Base-by-base conservation (phyloP, 2,329 filamentous ascomycete species). In the Amylocarpus encephaloides region DNA sequence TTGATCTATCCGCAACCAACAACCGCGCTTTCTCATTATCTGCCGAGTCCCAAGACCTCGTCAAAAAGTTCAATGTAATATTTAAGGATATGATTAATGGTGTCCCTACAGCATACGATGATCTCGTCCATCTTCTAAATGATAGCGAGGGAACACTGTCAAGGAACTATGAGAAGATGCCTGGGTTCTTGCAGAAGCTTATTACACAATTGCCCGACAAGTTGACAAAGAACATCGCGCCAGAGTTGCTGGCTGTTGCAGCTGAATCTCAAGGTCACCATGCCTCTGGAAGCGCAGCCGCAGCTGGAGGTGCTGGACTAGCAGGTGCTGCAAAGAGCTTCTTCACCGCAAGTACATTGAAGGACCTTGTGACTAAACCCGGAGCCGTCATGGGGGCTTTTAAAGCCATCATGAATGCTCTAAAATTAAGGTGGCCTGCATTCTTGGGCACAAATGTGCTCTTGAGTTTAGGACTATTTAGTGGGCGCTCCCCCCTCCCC, bases 11-110 rank as follows among this genome's bases (percentile, higher is more conserved):
- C 5, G 86, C 88, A 5, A 79, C 85, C 58, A 91, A 95, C 73
- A 93, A 94, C 71, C 85, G 83, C 51, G 88, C 88, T 53, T 88
- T 96, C 67, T 85, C 84, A 11, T 78, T 95, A 50, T 88, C 87
- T n/a, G 79, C 82, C 52, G 90, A 95, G 60, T 92, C 88, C 0
- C 83, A 89, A 54, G 85, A 88, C 56, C 77, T 95, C 29, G 79
- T 95, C 46, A 79, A 82, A 48, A 82, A 84, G 55, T 98, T 98
- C 75, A 94, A 89, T 1, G 75, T 90, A 49, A 84, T 96, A 32
- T 86, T 98, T 64, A 93, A 92, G 66, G 93, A 98, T 66, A 79
- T 96, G 13, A 80, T 93, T 62, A 91, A 90, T 65, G 93, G 93
- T 54, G 93, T 89, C 1, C 93, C 93, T 2, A 96, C 92, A 0